Conservation (phyloP, 495 filamentous ascomycete genomes). For the Trichoderma gamsii region DNA sequence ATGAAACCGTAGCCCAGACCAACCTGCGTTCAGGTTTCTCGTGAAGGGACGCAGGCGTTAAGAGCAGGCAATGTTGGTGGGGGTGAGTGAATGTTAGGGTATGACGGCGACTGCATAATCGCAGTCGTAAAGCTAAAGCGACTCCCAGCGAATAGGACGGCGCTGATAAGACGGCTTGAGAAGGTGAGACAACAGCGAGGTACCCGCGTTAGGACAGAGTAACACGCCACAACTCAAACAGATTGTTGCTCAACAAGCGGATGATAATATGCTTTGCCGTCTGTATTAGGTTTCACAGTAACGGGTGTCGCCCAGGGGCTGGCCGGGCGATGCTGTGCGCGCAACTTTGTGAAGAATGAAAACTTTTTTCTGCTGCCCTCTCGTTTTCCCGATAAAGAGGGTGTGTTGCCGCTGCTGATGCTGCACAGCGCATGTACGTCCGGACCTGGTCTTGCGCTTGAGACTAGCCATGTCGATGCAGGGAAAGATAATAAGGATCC, state of each 20-base stretch:
- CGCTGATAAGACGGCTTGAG: constrained; percentile 2
- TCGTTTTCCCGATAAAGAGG: background rate
- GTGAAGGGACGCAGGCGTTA: background rate
- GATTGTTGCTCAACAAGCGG: background rate
- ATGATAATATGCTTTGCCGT: background rate
- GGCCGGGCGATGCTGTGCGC: background rate
- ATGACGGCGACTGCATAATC: background rate
- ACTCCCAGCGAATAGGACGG: background rate
- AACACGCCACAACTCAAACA: background rate
- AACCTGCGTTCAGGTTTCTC: background rate
- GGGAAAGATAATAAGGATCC: background rate
- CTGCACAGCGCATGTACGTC: background rate
- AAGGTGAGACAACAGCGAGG: constrained; percentile 4
- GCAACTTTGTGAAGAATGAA: background rate
- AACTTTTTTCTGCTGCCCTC: background rate
- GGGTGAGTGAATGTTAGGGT: background rate
- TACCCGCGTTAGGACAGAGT: background rate
- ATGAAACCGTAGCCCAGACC: no score
- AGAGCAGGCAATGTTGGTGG: background rate
- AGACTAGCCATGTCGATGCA: background rate
- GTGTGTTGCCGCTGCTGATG: constrained; percentile 9
- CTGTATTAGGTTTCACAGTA: background rate
- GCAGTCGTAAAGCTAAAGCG: background rate
- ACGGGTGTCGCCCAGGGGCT: background rate
- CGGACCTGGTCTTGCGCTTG: background rate